Base-by-base conservation (phyloP, 805 yeast species). In the Metschnikowia drakensbergensis region DNA sequence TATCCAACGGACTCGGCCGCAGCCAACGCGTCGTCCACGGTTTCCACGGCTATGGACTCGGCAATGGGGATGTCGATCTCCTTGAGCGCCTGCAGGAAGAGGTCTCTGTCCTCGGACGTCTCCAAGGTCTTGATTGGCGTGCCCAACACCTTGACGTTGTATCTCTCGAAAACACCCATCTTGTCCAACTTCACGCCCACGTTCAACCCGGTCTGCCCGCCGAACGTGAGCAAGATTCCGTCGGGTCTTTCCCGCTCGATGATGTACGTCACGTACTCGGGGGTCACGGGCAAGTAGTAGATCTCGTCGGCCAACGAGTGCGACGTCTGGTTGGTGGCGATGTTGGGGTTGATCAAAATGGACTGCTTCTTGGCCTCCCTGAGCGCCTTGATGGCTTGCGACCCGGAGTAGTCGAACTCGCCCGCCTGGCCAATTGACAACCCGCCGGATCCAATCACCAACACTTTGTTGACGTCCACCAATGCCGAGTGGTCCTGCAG, bases 401-500 rank as follows among this genome's bases (percentile, higher is more conserved):
- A 91, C 49, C 98, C 96, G 47, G 96, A 86, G 69, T 92, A 92
- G 71, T 92, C 98, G 62, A 92, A 92, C 72, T 92, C 98, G 62
- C 98, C 98, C 45, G 98, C 98, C 72, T 92, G 98, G 52, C 98
- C 98, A 66, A 92, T 92, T 46, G 96, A 87, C 48, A 92, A 76
- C 46, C 98, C 99, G 63, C 99, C 99, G 6, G 98, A 92, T 8
- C 99, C 99, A 64, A 92, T 87, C 46, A 92, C 88, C 49, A 92
- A 78, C 6, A 94, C 98, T 61, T 87, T 87, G 54, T 82, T 74
- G 29, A 89, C 96, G 53, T 89, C 95, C 37, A 88, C 96, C 46
- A 89, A 72, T 51, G 80, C 72, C 47, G 80, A 81, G 39, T 82
- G 80, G 54, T 82, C 75, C 53, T 82, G 84, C 57, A 79, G 84